Evolutionary conservation across 2,329 filamentous ascomycete genomes (phyloP).

Genomic region (Claviceps digitariae): DNA sequence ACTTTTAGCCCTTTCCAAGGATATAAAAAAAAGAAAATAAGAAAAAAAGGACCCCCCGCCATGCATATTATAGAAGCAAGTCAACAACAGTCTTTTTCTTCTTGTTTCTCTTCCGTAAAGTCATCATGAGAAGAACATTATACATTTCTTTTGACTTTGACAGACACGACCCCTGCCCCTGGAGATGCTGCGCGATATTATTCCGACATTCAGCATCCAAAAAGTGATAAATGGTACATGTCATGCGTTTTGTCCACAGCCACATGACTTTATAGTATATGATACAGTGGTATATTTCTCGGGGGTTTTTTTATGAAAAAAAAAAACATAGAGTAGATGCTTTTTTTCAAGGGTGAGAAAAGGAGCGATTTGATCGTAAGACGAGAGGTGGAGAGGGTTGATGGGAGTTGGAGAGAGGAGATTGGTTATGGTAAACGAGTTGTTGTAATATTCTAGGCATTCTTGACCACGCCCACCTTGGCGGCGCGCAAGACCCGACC

Average conservation of each 20-base stretch:
- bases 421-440: not conserved
- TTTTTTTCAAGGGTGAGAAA: not conserved
- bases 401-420: conserved; percentile 1
- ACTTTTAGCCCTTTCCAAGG: conserved; percentile 5
- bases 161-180: conserved; percentile 22
- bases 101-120: conserved; percentile 4
- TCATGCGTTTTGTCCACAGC: conserved; percentile 3
- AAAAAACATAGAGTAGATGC: not conserved
- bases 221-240: conserved; percentile 10
- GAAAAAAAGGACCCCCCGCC: conserved; percentile 9
- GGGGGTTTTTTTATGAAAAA: too few relatives aligned
- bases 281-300: conserved; percentile 1
- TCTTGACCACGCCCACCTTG: conserved; percentile 95
- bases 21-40: not conserved
- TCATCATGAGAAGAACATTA: conserved; percentile 34
- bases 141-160: conserved; percentile 14
- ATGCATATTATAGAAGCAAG: conserved; percentile 12
- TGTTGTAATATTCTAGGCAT: conserved; percentile 28
- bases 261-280: conserved; percentile 1
- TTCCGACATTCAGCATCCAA: not conserved
- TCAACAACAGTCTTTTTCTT: not conserved
- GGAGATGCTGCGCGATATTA: conserved; percentile 9
- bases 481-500: conserved; percentile 78
- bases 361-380: not conserved
- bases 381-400: too few relatives aligned